Conservation (phyloP, 78 protist species). For the Cavenderia fasciculata region DNA sequence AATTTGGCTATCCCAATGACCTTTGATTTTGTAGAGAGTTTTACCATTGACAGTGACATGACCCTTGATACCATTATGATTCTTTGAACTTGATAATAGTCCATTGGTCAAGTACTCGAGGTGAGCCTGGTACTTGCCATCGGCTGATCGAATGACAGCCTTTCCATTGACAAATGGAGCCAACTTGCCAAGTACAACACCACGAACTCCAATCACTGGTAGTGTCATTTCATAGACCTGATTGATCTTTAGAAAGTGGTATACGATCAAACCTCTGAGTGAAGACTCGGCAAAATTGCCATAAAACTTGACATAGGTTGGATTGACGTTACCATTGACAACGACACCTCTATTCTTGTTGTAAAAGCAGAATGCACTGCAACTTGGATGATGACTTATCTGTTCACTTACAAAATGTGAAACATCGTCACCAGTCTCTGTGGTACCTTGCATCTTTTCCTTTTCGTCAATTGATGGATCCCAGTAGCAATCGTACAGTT, state of each 20-base stretch:
- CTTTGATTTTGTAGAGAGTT: conserved; percentile 8
- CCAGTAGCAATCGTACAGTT: conserved; percentile 53
- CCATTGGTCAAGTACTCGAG: conserved; percentile 28
- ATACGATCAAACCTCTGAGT: conserved; percentile 15
- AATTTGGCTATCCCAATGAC: conserved; percentile 53
- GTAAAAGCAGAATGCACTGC: conserved; percentile 49
- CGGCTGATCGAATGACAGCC: neutral
- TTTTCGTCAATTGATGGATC: neutral
- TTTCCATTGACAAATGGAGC: conserved; percentile 14
- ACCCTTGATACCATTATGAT: conserved; percentile 53
- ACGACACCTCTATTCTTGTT: conserved; percentile 41
- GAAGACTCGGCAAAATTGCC: conserved; percentile 70
- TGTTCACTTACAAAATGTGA: conserved; percentile 31
- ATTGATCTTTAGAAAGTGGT: conserved; percentile 9
- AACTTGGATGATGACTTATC: conserved; percentile 75
- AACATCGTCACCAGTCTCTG: neutral
- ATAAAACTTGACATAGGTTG: conserved; percentile 56
- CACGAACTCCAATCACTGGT: conserved; percentile 50
- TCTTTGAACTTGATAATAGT: conserved; percentile 6
- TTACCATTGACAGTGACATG: neutral
- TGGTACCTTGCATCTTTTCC: neutral
- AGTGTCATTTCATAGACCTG: conserved; percentile 10
- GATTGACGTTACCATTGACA: conserved; percentile 49
- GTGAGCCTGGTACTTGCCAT: neutral
- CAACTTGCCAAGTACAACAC: conserved; percentile 36